Evolutionary conservation across 352 stramenopile genomes (phyloP).

Genomic region (Globisporangium apiculatum): DNA sequence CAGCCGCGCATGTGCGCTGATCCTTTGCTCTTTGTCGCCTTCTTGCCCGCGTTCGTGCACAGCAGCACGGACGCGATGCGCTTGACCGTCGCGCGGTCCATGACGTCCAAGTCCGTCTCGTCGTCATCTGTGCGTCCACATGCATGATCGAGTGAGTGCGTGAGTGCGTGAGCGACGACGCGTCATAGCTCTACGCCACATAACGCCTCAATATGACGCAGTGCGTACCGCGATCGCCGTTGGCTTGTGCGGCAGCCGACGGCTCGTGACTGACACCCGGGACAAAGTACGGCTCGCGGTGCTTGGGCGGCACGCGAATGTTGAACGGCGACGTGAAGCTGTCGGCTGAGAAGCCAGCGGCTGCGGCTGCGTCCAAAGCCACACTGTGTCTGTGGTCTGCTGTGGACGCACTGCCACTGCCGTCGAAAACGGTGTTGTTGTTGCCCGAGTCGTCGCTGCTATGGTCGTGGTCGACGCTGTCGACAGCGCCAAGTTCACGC

Average conservation of each 20-base stretch:
- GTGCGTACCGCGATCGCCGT: constrained; percentile 25
- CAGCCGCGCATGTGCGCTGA: not conserved
- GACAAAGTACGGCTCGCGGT: constrained; percentile 50
- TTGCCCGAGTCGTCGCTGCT: not conserved
- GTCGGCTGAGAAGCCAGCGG: constrained; percentile 23
- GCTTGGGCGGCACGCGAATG: constrained; percentile 54
- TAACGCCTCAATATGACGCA: not conserved
- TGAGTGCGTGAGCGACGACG: not conserved
- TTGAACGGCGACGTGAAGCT: constrained; percentile 76
- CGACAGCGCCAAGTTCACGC: not conserved
- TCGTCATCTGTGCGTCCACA: constrained; percentile 27
- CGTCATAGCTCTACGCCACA: not conserved
- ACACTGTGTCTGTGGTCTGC: not conserved
- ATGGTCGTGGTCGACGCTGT: not conserved
- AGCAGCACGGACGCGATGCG: constrained; percentile 66
- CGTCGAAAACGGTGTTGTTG: constrained; percentile 1
- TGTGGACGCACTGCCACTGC: constrained; percentile 4
- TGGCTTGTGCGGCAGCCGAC: constrained; percentile 5
- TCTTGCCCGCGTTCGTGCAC: constrained; percentile 56
- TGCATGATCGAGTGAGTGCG: not conserved
- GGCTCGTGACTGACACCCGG: constrained; percentile 29
- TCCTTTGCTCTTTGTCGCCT: constrained; percentile 20
- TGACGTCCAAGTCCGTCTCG: constrained; percentile 58
- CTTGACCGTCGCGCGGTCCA: constrained; percentile 76
- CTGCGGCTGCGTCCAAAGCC: not conserved